Percentiles rank a stretch among this genome's conserved stretches.
These are phyloP conservation scores for Ichthyophthirius multifiliis DNA, from an alignment of 169 alveolate genomes.

Conservation along the genomic window DNA sequence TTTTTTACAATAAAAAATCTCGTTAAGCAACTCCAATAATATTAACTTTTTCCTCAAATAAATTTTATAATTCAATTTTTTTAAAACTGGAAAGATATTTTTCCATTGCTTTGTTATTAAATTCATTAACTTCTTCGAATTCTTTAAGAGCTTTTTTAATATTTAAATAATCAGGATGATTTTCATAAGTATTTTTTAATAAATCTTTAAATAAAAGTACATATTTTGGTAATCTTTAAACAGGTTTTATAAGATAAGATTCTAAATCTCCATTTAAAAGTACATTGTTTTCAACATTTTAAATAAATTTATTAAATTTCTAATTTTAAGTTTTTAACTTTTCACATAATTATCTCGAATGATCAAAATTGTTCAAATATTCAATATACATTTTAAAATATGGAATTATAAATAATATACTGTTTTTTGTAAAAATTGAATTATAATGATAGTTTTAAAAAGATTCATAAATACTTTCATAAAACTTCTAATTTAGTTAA, in stretches of 20 bases:
- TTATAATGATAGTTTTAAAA: too few relatives aligned
- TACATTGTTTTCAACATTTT: too few relatives aligned
- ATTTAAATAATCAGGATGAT: slow-evolving; percentile 18
- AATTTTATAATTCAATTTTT: not conserved
- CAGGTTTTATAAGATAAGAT: slow-evolving; percentile 22
- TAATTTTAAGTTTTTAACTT: too few relatives aligned
- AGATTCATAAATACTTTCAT: too few relatives aligned
- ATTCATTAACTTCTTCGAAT: slow-evolving; percentile 13
- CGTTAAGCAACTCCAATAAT: not conserved
- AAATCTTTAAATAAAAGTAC: slow-evolving; percentile 21
- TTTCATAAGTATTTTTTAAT: slow-evolving; percentile 12
- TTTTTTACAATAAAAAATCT: not conserved
- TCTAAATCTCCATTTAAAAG: too few relatives aligned
- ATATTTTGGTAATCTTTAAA: slow-evolving; percentile 37
- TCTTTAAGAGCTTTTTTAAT: slow-evolving; percentile 9
- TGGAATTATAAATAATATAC: too few relatives aligned
- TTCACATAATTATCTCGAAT: too few relatives aligned
- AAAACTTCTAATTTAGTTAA: too few relatives aligned
- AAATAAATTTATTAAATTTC: too few relatives aligned
- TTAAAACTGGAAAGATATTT: not conserved
- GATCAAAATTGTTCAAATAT: too few relatives aligned
- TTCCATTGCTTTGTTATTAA: slow-evolving; percentile 30
- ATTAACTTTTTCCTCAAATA: not conserved
- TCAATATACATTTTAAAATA: too few relatives aligned
- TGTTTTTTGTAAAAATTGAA: too few relatives aligned